These are phyloP conservation scores for Tagetes patula DNA, from an alignment of 129 eudicot species.

Conservation along the genomic window DNA sequence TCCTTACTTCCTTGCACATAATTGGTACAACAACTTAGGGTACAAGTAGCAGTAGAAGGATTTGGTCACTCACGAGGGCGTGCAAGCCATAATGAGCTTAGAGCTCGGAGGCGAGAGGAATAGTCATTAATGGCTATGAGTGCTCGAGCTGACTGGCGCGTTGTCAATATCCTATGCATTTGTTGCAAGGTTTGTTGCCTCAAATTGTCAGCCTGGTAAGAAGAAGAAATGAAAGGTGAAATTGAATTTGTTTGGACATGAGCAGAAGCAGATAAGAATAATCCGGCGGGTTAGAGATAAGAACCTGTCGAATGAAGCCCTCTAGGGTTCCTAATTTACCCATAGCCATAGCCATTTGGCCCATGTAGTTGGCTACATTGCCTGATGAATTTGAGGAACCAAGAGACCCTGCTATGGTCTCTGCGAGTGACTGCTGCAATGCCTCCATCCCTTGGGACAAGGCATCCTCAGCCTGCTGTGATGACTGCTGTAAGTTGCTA, in stretches of 20 bases:
- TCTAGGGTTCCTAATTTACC: constrained; percentile 78
- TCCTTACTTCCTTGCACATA: constrained; percentile 33
- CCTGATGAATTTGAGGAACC: constrained; percentile 65
- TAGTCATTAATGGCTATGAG: constrained; percentile 64
- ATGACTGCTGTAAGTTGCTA: constrained; percentile 57
- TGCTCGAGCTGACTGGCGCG: constrained; percentile 76
- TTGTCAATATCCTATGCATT: constrained; percentile 68
- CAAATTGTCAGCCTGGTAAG: constrained; percentile 68
- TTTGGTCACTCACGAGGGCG: constrained; percentile 62
- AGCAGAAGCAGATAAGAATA: background rate
- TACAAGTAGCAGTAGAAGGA: background rate
- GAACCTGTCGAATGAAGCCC: constrained; percentile 75
- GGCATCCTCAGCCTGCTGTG: constrained; percentile 76
- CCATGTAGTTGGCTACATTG: constrained; percentile 79
- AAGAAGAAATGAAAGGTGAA: background rate
- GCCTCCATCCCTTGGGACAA: constrained; percentile 82
- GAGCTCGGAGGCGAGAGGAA: constrained; percentile 68
- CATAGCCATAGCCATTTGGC: constrained; percentile 87
- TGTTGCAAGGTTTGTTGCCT: constrained; percentile 74
- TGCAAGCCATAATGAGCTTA: constrained; percentile 81
- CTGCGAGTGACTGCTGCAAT: constrained; percentile 67
- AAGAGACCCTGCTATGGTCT: constrained; percentile 64
- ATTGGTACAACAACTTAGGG: constrained; percentile 18
- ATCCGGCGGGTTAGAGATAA: background rate
- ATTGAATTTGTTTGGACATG: too few relatives aligned